These are phyloP conservation scores for Saturnispora hagleri DNA, from an alignment of 805 yeast species.

Conservation along the genomic window DNA sequence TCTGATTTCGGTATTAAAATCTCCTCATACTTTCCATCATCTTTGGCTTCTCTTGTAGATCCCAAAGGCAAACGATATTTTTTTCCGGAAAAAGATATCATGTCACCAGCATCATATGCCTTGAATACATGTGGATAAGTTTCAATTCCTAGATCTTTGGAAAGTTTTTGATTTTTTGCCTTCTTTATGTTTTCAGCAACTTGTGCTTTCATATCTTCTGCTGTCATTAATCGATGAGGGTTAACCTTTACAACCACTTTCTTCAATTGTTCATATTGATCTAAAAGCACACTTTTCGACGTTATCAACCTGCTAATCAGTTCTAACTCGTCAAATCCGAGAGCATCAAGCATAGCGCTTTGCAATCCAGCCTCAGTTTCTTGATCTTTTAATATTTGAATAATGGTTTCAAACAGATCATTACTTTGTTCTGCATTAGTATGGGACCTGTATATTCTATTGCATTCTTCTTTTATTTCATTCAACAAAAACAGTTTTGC, in stretches of 20 bases:
- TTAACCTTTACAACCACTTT: neutral
- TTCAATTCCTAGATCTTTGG: constrained; percentile 36
- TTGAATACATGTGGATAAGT: constrained; percentile 84
- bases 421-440: constrained; percentile 15
- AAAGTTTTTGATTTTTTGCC: constrained; percentile 41
- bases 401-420: constrained; percentile 23
- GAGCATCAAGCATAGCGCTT: constrained; percentile 60
- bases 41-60: constrained; percentile 53
- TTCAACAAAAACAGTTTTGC: constrained; percentile 12
- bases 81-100: constrained; percentile 72
- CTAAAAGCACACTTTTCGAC: constrained; percentile 29
- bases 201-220: constrained; percentile 46
- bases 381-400: constrained; percentile 28
- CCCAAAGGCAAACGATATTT: constrained; percentile 76
- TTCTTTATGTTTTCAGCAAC: constrained; percentile 40
- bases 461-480: constrained; percentile 18
- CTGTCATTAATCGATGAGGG: constrained; percentile 33
- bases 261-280: constrained; percentile 12
- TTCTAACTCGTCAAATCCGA: constrained; percentile 84
- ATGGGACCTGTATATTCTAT: constrained; percentile 24
- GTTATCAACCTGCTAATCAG: constrained; percentile 56
- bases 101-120: constrained; percentile 55
- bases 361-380: constrained; percentile 54
- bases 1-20: constrained; percentile 72
- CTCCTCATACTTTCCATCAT: constrained; percentile 48